Base-by-base conservation (phyloP, 2,329 filamentous ascomycete species). In the Aureobasidium melanogenum region DNA sequence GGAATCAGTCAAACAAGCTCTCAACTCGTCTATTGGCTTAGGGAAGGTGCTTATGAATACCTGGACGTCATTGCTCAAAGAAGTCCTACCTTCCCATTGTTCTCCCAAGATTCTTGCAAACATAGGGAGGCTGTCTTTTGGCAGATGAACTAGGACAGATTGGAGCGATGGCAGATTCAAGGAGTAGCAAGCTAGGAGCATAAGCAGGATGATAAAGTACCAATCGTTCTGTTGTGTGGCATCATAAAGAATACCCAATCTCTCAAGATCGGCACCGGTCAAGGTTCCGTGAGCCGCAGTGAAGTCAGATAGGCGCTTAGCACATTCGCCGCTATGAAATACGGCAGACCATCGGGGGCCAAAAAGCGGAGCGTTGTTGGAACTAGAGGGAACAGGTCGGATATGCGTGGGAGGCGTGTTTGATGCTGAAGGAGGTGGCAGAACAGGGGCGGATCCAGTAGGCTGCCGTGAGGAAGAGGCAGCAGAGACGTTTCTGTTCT, bases 161-260 rank as follows among this genome's bases (percentile, higher is more conserved):
- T 28, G 24, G 17, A 59, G 30, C 2, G 56, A 22, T 3, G 15
- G 44, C 2, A 24, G 24, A 2, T 48, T 36, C 38, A 60, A 17
- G 2, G 38, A 24, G 48, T 60, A 26, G 15, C 56, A 36, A 12
- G 43, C 26, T 30, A 48, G 14, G 50, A 59, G 24, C 47, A 54
- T 47, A 26, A 47, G 48, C 34, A 60, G 30, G 6, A 60, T 51
- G 52, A 63, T 36, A 14, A 63, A 63, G 48, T 54, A 54, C 38
- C 39, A 48, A 14, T 60, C 56, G 5, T 43, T 34, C 12, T 48
- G 38, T 14, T 12, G 10, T 12, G 34, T 41, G 28, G 61, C 56
- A 19, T 60, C 46, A 14, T 41, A 41, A 5, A 63, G 47, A 15
- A 55, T 32, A 6, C 48, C 39, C n/a, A 60, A 19, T 30, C 47